phyloP scores from a whole-genome alignment of 73 alveolate species.

The Stentor roeselii region DNA sequence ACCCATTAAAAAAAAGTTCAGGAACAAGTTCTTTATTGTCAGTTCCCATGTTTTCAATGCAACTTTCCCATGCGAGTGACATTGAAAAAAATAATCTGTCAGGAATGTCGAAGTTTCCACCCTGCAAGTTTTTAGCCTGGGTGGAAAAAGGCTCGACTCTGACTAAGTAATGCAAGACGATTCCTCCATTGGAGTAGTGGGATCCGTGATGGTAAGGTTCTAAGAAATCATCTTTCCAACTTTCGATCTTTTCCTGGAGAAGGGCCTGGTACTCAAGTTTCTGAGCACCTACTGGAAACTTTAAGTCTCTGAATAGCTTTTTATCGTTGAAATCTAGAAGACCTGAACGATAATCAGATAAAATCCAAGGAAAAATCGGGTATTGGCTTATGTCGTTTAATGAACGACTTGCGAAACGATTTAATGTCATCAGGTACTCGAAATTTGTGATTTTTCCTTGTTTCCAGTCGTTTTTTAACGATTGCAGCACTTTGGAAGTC shows the following conservation, averaged over 20 bases:
- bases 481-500: too few species aligned
- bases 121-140: constrained; percentile 82
- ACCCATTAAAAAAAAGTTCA: constrained; percentile 89
- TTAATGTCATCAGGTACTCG: constrained; percentile 64
- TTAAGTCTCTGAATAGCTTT: constrained; percentile 31
- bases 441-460: constrained; percentile 66
- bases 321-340: constrained; percentile 48
- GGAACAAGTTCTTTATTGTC: constrained; percentile 95
- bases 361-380: constrained; percentile 82
- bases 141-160: constrained; percentile 91
- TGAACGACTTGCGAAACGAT: constrained; percentile 52
- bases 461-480: neutral
- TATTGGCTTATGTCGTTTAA: constrained; percentile 64
- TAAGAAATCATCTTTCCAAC: constrained; percentile 32
- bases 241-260: constrained; percentile 48
- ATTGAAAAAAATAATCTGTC: constrained; percentile 89
- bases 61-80: constrained; percentile 69
- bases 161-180: constrained; percentile 79
- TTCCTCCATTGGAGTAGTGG: constrained; percentile 93
- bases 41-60: constrained; percentile 77
- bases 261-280: constrained; percentile 75
- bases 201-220: constrained; percentile 87
- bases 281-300: constrained; percentile 46
- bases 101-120: constrained; percentile 84
- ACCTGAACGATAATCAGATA: constrained; percentile 51